Conservation (phyloP, 2,329 filamentous ascomycete genomes). For the Massarina eburnea region DNA sequence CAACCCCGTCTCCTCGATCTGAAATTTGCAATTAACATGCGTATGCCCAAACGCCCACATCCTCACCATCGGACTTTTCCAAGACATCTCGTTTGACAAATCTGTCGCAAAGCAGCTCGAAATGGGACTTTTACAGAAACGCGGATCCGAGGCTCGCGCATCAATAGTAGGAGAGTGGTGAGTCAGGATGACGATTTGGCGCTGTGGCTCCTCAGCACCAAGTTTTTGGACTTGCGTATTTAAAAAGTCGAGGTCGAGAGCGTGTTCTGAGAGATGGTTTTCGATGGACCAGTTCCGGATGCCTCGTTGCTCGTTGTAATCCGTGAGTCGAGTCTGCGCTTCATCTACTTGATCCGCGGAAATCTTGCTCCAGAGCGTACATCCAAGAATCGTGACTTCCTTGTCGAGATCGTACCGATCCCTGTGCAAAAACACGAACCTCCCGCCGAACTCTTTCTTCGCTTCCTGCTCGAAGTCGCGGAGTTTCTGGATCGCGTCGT, state of each 20-base stretch:
- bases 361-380: constrained; percentile 11
- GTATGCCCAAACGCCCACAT: constrained; percentile 56
- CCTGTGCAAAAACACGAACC: constrained; percentile 9
- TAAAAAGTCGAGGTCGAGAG: constrained; percentile 48
- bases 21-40: constrained; percentile 48
- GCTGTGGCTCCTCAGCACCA: constrained; percentile 15
- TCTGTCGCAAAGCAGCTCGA: constrained; percentile 47
- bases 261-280: constrained; percentile 43
- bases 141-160: constrained; percentile 36
- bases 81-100: constrained; percentile 42
- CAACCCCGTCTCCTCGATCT: constrained; percentile 2
- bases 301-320: constrained; percentile 18
- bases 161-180: constrained; percentile 49
- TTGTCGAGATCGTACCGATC: constrained; percentile 3
- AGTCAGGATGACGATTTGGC: constrained; percentile 44
- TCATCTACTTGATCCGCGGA: constrained; percentile 1
- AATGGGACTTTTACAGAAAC: constrained; percentile 23
- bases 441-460: neutral
- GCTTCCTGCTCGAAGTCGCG: constrained; percentile 14
- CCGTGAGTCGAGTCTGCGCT: constrained; percentile 13
- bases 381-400: constrained; percentile 8
- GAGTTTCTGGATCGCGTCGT: constrained; percentile 5
- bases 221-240: constrained; percentile 40
- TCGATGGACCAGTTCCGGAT: constrained; percentile 42
- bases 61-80: constrained; percentile 37